Evolutionary conservation across 208 protist genomes (phyloP).

Genomic region (Leptomonas pyrrhocoris): DNA sequence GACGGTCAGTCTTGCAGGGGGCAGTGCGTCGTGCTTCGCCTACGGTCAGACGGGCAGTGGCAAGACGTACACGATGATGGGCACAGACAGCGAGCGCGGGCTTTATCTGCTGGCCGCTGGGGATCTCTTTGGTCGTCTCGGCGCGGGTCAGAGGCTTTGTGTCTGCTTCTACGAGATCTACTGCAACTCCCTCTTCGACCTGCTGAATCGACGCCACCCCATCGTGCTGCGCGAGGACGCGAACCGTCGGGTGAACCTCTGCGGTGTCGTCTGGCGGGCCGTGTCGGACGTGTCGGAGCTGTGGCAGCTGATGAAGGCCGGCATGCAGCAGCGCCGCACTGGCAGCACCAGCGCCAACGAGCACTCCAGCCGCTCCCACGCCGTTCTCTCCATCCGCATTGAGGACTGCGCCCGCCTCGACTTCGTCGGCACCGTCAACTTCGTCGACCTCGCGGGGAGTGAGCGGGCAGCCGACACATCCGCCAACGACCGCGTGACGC

Average conservation of each 20-base stretch:
- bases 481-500: constrained; percentile 88
- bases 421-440: constrained; percentile 81
- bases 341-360: constrained; percentile 92
- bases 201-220: constrained; percentile 89
- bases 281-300: constrained; percentile 65
- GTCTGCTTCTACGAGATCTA: constrained; percentile 97
- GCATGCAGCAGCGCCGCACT: constrained; percentile 80
- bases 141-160: constrained; percentile 45
- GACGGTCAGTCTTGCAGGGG: constrained; percentile 85
- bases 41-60: constrained; percentile 94
- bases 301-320: constrained; percentile 71
- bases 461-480: constrained; percentile 95
- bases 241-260: constrained; percentile 88
- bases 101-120: constrained; percentile 91
- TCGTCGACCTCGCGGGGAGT: constrained; percentile 98
- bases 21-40: constrained; percentile 94
- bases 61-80: constrained; percentile 95
- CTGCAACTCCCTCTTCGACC: constrained; percentile 94
- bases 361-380: constrained; percentile 88
- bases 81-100: constrained; percentile 71
- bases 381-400: constrained; percentile 76
- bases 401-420: constrained; percentile 45
- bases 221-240: constrained; percentile 92
- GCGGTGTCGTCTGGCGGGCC: constrained; percentile 85
- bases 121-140: constrained; percentile 87